Conservation (phyloP, 1,139 yeast species). For the Yamadazyma dushanensis region DNA sequence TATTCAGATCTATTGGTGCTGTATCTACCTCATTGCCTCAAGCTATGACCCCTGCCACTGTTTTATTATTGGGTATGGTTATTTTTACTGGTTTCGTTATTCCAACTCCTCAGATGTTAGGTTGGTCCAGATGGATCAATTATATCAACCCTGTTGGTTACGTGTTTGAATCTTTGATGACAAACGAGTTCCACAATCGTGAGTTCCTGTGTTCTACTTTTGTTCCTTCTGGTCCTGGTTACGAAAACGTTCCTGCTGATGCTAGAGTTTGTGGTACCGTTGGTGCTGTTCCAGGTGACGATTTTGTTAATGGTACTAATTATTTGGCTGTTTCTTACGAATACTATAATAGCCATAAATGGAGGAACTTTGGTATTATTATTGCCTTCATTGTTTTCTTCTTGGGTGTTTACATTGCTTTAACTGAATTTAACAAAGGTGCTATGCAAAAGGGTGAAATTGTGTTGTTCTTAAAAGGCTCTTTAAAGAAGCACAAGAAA, state of each 20-base stretch:
- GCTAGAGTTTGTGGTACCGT: constrained; percentile 59
- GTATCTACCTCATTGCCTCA: constrained; percentile 53
- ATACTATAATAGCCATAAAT: constrained; percentile 60
- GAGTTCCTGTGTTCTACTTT: constrained; percentile 46
- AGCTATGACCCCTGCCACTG: constrained; percentile 64
- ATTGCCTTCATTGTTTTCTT: constrained; percentile 58
- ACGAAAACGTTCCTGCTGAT: constrained; percentile 31
- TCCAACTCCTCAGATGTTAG: constrained; percentile 58
- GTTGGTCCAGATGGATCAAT: constrained; percentile 64
- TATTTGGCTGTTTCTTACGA: constrained; percentile 49
- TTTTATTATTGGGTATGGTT: constrained; percentile 51
- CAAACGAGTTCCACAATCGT: constrained; percentile 54
- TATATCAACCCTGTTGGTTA: constrained; percentile 59
- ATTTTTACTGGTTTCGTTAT: constrained; percentile 63
- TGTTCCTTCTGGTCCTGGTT: constrained; percentile 54
- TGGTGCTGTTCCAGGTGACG: constrained; percentile 61
- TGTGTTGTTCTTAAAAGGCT: constrained; percentile 54
- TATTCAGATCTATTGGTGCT: constrained; percentile 63
- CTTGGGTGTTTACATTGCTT: constrained; percentile 52
- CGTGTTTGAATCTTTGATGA: constrained; percentile 55
- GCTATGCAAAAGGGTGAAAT: constrained; percentile 84
- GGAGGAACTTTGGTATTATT: constrained; percentile 83
- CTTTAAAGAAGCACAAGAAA: constrained; percentile 27
- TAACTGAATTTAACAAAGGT: constrained; percentile 69
- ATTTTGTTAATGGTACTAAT: constrained; percentile 54